A percentile compares a stretch with the other conserved stretches of the same genome.
Conservation (phyloP, 768 basidiomycete genomes). For the Russula abietina region DNA sequence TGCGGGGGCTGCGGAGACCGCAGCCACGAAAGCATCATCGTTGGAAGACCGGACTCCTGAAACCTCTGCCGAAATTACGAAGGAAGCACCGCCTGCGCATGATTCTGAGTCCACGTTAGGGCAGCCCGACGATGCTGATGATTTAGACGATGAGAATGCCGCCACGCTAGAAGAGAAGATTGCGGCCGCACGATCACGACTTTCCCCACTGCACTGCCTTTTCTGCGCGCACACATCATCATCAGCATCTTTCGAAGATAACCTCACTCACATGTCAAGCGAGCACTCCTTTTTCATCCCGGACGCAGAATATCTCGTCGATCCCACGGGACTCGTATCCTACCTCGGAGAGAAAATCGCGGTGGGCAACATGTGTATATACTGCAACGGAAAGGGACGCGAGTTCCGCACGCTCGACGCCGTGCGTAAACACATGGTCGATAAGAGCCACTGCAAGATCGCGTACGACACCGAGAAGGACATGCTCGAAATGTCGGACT, state of each 20-base stretch:
- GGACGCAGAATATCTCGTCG: slow-evolving; percentile 84
- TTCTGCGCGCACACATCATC: slow-evolving; percentile 63
- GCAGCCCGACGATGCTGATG: slow-evolving; percentile 29
- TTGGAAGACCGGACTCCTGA: slow-evolving; percentile 6
- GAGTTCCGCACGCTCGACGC: slow-evolving; percentile 84
- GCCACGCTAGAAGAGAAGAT: slow-evolving; percentile 69
- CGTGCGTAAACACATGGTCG: slow-evolving; percentile 90
- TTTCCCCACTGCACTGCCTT: slow-evolving; percentile 67
- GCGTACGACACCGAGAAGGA: slow-evolving; percentile 80
- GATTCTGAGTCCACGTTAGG: slow-evolving; percentile 14
- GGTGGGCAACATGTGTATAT: slow-evolving; percentile 89
- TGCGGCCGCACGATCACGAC: slow-evolving; percentile 57
- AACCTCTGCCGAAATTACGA: neutral
- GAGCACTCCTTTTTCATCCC: slow-evolving; percentile 94
- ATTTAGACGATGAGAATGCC: slow-evolving; percentile 3
- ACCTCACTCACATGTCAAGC: slow-evolving; percentile 80
- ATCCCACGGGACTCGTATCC: slow-evolving; percentile 70
- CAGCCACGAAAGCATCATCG: slow-evolving; percentile 2
- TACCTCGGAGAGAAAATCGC: slow-evolving; percentile 93
- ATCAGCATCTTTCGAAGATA: slow-evolving; percentile 54
- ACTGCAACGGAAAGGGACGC: slow-evolving; percentile 74
- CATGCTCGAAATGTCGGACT: slow-evolving; percentile 83
- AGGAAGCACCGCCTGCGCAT: neutral
- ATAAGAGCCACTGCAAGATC: slow-evolving; percentile 95
- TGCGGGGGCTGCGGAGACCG: slow-evolving; percentile 3